phyloP scores from a whole-genome alignment of 345 rosid species.

The Pseudoturritis turrita region DNA sequence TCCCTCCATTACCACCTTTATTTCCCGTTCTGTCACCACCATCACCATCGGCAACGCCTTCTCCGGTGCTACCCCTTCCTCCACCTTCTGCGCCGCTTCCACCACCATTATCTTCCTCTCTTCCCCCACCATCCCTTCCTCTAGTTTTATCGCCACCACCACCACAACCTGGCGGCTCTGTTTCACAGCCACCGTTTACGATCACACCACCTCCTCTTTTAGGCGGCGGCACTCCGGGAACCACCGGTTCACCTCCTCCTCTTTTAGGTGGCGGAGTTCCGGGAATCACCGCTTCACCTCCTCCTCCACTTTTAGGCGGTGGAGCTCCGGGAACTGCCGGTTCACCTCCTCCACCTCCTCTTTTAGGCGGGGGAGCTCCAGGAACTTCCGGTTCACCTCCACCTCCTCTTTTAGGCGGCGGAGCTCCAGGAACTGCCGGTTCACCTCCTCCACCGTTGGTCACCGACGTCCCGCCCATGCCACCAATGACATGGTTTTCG shows the following conservation, averaged over 20 bases:
- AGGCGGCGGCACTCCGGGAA: background rate
- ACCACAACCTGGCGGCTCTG: background rate
- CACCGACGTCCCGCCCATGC: constrained; percentile 7
- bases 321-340: background rate
- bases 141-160: constrained; percentile 29
- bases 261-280: background rate
- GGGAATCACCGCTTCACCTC: background rate
- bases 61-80: constrained; percentile 22
- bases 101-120: constrained; percentile 22
- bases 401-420: background rate
- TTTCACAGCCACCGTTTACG: constrained; percentile 20
- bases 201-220: constrained; percentile 12
- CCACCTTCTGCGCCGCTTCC: constrained; percentile 26
- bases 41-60: constrained; percentile 9
- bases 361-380: background rate
- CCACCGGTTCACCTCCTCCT: background rate
- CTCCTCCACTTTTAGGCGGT: background rate
- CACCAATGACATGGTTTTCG: constrained; percentile 24
- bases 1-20: constrained; percentile 15
- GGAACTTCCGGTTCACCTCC: background rate
- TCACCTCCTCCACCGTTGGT: background rate
- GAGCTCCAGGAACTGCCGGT: background rate
- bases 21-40: constrained; percentile 13
- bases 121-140: constrained; percentile 25
- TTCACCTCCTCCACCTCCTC: constrained; percentile 3